phyloP scores from a whole-genome alignment of 2,329 filamentous ascomycete species.

The Penicillium sp. region DNA sequence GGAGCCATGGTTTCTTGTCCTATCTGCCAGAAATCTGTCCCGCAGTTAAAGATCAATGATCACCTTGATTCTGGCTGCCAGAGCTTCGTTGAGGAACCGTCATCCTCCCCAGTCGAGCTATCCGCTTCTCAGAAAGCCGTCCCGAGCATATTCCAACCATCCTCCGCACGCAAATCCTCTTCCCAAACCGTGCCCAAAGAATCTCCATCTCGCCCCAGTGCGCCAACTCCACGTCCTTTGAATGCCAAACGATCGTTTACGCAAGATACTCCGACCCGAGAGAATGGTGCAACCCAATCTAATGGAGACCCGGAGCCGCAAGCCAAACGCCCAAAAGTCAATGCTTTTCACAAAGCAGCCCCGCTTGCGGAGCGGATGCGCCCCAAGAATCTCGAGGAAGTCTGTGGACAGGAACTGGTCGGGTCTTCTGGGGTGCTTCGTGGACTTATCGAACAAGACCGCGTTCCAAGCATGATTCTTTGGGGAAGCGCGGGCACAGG shows the following conservation, averaged over 20 bases:
- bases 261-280: slow-evolving; percentile 24
- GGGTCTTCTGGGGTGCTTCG: slow-evolving; percentile 80
- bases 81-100: slow-evolving; percentile 58
- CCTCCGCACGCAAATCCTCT: slow-evolving; percentile 46
- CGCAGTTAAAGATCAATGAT: slow-evolving; percentile 69
- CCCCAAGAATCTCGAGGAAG: slow-evolving; percentile 77
- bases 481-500: slow-evolving; percentile 60
- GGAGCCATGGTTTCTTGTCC: slow-evolving; percentile 68
- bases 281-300: slow-evolving; percentile 23
- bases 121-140: slow-evolving; percentile 41
- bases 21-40: slow-evolving; percentile 67
- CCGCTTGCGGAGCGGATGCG: slow-evolving; percentile 94
- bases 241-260: slow-evolving; percentile 35
- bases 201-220: slow-evolving; percentile 24
- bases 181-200: slow-evolving; percentile 24
- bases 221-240: slow-evolving; percentile 27
- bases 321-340: slow-evolving; percentile 66
- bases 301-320: slow-evolving; percentile 39
- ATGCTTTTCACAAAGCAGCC: slow-evolving; percentile 66
- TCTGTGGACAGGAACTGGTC: slow-evolving; percentile 89
- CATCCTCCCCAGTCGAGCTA: slow-evolving; percentile 46
- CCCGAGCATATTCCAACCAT: slow-evolving; percentile 57
- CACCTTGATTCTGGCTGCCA: slow-evolving; percentile 86
- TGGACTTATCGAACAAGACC: slow-evolving; percentile 78
- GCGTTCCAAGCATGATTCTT: slow-evolving; percentile 91